Evolutionary conservation across 441 rosid genomes (phyloP).

Genomic region (Erysimum cheiri): DNA sequence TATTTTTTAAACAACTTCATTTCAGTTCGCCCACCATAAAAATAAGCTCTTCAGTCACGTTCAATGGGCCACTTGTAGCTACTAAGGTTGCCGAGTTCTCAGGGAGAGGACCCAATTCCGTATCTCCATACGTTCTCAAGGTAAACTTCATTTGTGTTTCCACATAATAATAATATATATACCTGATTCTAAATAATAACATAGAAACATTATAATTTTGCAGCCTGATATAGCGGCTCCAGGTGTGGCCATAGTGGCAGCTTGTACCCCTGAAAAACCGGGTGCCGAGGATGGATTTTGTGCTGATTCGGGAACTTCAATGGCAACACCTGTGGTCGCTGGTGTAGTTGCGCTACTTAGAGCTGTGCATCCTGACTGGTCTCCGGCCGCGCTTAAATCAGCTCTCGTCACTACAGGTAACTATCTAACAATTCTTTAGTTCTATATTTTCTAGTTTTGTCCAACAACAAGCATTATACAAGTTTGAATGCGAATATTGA

Average conservation of each 20-base stretch:
- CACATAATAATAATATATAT: neutral
- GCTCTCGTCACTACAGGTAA: slow-evolving; percentile 60
- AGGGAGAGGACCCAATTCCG: slow-evolving; percentile 68
- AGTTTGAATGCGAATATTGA: too few relatives aligned
- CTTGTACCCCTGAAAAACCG: slow-evolving; percentile 51
- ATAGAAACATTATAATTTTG: neutral
- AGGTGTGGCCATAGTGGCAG: slow-evolving; percentile 68
- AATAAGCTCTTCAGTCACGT: slow-evolving; percentile 42
- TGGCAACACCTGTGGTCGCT: slow-evolving; percentile 59
- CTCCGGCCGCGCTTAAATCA: slow-evolving; percentile 58
- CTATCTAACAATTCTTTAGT: neutral
- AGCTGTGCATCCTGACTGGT: slow-evolving; percentile 61
- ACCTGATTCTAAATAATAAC: neutral
- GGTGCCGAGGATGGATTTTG: slow-evolving; percentile 39
- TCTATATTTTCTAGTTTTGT: neutral
- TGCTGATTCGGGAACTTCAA: slow-evolving; percentile 59
- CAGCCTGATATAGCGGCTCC: slow-evolving; percentile 79
- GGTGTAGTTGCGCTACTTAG: slow-evolving; percentile 56
- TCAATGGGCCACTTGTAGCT: slow-evolving; percentile 40
- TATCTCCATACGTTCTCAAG: slow-evolving; percentile 71
- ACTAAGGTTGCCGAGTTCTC: slow-evolving; percentile 48
- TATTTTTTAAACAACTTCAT: neutral
- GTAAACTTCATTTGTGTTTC: slow-evolving; percentile 38
- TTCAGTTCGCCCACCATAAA: slow-evolving; percentile 46
- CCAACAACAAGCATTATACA: neutral